Evolutionary conservation across 306 rosid genomes (phyloP), one percentile per base, ranked within the genome.

Genomic region (Vachellia collinsii): DNA sequence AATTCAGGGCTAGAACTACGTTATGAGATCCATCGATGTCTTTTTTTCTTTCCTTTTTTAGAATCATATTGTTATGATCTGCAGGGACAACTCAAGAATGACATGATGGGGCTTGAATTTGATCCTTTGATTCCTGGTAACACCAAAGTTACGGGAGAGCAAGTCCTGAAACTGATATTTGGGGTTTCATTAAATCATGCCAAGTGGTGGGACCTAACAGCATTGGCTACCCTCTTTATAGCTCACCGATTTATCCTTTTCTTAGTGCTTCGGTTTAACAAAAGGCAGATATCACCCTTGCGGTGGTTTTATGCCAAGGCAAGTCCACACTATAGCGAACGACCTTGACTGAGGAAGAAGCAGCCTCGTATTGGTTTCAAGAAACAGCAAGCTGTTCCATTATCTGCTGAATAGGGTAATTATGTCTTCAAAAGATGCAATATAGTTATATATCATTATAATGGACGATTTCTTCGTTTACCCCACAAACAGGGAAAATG

Each of bases 131-230:
- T 75, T 14, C 78, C 83, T 3, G 85, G 79, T 11, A 53, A 63
- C 36, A 75, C 83, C 14, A 85, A 78, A 62, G 17, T 68, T 20
- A 81, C 53, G 58, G 88, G 88, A 19, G 74, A 69, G 56, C 43
- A 58, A 11, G 36, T 74, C 5, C 41, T 85, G 12, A 39, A 54
- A 61, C 3, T 74, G 62, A 13, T 37, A 2, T 68, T 58, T 70
- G 83, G 81, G 46, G 53, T 85, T 11, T 79, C 88, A 3, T 8
- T 61, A 16, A 66, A 43, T 51, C 85, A 82, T 48, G 62, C 61
- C 61, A 85, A 85, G 74, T 85, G 88, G 85, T 85, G 83, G 88
- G 88, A 85, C 78, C 67, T 77, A 11, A 69, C 58, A 23, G 88
- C 78, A 34, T 47, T 81, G 23, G 7, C 78, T 20, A 2, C 53